Base-by-base conservation (phyloP, 176 grass and related monocot species). In the Triticum monococcum region DNA sequence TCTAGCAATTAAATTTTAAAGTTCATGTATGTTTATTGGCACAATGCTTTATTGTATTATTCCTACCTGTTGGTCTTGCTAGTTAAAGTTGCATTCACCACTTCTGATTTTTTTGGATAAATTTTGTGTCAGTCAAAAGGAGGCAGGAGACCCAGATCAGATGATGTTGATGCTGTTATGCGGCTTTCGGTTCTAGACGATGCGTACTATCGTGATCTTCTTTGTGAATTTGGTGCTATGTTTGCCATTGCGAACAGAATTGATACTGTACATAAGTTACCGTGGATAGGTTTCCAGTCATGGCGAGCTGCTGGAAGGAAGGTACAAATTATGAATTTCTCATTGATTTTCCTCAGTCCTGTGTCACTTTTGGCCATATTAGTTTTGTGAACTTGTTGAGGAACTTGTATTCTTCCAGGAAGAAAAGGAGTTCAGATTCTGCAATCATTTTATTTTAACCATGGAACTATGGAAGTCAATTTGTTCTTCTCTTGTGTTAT, bases 241-340 rank as follows among this genome's bases (percentile, higher is more conserved):
- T 89, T 98, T 91, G 88, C 96, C 16, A 80, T 98, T 81, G 91
- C 96, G 1, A 96, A 98, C 79, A 92, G 75, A 83, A 86, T 94
- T 48, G 96, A 98, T 89, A 89, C 61, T 78, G 79, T 98, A 62
- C 93, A 98, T 79, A 98, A 92, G 70, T 94, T 98, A 86, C 96
- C 96, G 43, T 98, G 96, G 96, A 96, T 98, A 72, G 97, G 97
- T 85, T 98, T 98, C 67, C 97, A 98, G 79, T 98, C 97, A 92
- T 98, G 97, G 97, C 90, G 56, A 26, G 89, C 94, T 88, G 68
- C 88, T 82, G 92, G 92, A 80, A 96, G 82, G 81, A 94, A 91
- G 93, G 97, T 98, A 91, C 24, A 33, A 24, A 56, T 32, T 46
- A 62, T 41, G 63, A 41, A 56, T 83, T 72, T 83, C 1, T 50